Conservation (phyloP, 2,329 filamentous ascomycete species). For the Nannizziopsis barbatae region DNA sequence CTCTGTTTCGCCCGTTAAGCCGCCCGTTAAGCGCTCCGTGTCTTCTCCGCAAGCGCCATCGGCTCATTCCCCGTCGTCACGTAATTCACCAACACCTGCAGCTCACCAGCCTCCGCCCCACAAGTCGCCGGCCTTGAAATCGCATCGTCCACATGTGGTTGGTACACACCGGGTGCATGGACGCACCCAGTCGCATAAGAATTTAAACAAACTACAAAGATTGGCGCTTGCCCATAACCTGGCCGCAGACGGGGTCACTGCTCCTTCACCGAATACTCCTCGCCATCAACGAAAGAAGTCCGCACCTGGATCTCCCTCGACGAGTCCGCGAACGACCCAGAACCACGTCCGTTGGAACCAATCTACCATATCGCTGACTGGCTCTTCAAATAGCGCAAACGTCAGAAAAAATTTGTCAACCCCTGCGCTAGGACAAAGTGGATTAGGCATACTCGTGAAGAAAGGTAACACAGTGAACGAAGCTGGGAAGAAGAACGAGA, state of each 20-base stretch:
- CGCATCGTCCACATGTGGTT: slow-evolving; percentile 35
- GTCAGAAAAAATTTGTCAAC: slow-evolving; percentile 39
- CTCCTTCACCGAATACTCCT: slow-evolving; percentile 16
- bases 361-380: slow-evolving; percentile 26
- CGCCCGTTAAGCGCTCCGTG: slow-evolving; percentile 15
- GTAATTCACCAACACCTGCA: slow-evolving; percentile 7
- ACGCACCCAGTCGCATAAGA: slow-evolving; percentile 37
- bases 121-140: slow-evolving; percentile 26
- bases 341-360: slow-evolving; percentile 35
- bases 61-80: slow-evolving; percentile 8
- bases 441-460: slow-evolving; percentile 29
- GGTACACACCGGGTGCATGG: slow-evolving; percentile 31
- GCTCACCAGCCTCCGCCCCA: slow-evolving; percentile 20
- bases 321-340: slow-evolving; percentile 29
- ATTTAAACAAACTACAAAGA: slow-evolving; percentile 34
- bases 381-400: slow-evolving; percentile 25
- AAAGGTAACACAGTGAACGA: slow-evolving; percentile 26
- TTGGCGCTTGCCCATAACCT: slow-evolving; percentile 26
- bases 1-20: slow-evolving; percentile 13
- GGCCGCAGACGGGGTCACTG: slow-evolving; percentile 18
- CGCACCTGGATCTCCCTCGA: slow-evolving; percentile 33
- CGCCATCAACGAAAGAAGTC: slow-evolving; percentile 39
- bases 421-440: slow-evolving; percentile 32
- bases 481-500: slow-evolving; percentile 2
- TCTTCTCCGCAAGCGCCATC: slow-evolving; percentile 11